Evolutionary conservation across 163 green algal species (phyloP).

Genomic region (Scenedesmus sp.): DNA sequence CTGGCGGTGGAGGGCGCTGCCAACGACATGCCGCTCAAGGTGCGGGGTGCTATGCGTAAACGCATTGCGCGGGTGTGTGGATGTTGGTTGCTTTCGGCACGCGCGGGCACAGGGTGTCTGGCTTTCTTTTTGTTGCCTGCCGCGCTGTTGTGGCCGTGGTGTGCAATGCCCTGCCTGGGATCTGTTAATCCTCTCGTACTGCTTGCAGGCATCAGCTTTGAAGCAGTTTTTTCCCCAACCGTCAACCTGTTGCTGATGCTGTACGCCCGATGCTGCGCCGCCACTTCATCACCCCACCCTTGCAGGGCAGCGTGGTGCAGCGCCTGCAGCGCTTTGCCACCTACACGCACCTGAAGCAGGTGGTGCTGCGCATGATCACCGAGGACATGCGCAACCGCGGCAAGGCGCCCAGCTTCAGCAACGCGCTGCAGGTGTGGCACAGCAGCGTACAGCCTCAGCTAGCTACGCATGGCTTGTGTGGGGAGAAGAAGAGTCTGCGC

Average conservation of each 20-base stretch:
- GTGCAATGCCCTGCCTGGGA: neutral
- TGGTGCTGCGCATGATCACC: constrained; percentile 88
- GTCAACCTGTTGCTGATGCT: neutral
- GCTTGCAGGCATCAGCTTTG: neutral
- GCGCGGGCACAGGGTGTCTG: too few relatives aligned
- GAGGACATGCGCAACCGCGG: constrained; percentile 74
- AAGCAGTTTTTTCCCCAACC: neutral
- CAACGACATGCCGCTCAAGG: constrained; percentile 45
- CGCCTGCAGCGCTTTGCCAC: constrained; percentile 95
- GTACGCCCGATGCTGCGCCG: neutral
- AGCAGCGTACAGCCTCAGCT: neutral
- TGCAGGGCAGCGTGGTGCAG: constrained; percentile 87
- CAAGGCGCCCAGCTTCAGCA: constrained; percentile 51
- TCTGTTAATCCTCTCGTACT: too few relatives aligned
- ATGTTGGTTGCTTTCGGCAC: too few relatives aligned
- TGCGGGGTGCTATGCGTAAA: too few relatives aligned
- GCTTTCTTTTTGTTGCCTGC: neutral
- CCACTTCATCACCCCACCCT: constrained; percentile 54
- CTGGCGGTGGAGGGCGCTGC: constrained; percentile 54
- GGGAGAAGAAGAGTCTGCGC: too few relatives aligned
- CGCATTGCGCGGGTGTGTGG: too few relatives aligned
- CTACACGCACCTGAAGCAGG: constrained; percentile 91
- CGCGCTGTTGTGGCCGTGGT: neutral
- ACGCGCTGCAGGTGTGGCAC: constrained; percentile 60
- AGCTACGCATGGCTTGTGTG: too few relatives aligned